Conservation (phyloP, 768 basidiomycete genomes). For the Kondoa subrosea region DNA sequence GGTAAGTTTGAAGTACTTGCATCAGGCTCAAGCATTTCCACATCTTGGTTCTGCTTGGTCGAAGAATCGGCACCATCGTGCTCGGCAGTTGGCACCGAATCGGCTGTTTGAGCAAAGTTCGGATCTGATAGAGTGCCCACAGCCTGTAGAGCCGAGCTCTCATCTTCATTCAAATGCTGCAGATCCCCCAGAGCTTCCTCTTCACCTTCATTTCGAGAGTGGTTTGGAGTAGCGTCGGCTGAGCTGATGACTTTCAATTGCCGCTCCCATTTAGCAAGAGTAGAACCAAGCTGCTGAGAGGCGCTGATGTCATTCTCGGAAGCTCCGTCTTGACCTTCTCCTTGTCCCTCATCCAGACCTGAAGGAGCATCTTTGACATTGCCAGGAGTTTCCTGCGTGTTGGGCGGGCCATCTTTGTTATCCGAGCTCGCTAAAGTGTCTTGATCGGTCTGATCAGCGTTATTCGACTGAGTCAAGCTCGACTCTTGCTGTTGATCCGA, state of each 20-base stretch:
- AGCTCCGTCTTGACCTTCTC: slow-evolving; percentile 1
- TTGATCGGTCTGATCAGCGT: neutral
- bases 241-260: slow-evolving; percentile 67
- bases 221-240: slow-evolving; percentile 31
- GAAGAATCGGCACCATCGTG: neutral
- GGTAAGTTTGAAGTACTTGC: slow-evolving; percentile 34
- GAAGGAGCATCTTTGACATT: slow-evolving; percentile 14
- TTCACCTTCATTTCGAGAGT: neutral
- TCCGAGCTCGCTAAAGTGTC: neutral
- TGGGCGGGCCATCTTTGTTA: slow-evolving; percentile 6
- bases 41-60: neutral
- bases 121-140: neutral
- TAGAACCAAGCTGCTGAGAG: slow-evolving; percentile 69
- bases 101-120: neutral
- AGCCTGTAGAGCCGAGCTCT: neutral
- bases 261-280: slow-evolving; percentile 59
- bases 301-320: slow-evolving; percentile 37
- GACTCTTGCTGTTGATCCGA: neutral
- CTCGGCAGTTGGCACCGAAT: neutral
- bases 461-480: neutral
- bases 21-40: slow-evolving; percentile 37
- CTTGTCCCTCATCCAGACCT: slow-evolving; percentile 9
- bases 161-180: neutral
- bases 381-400: slow-evolving; percentile 5
- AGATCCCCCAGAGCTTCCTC: no score